Evolutionary conservation across 2,329 filamentous ascomycete species (phyloP).

Genomic region (Exophiala xenobiotica): DNA sequence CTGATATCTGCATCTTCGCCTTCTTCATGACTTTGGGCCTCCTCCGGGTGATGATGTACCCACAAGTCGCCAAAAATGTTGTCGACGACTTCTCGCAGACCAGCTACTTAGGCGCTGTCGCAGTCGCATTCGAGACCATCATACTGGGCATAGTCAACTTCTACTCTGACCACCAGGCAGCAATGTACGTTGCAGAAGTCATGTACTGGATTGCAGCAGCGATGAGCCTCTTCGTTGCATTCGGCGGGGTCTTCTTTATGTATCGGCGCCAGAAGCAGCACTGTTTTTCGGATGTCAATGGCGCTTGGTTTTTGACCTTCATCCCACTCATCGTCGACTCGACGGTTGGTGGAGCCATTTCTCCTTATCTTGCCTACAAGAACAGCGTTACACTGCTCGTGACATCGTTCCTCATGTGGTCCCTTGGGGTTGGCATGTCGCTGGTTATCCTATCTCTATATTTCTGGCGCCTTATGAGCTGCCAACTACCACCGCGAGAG

Average conservation of each 20-base stretch:
- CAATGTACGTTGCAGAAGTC: conserved; percentile 26
- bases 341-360: conserved; percentile 17
- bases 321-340: conserved; percentile 26
- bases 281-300: conserved; percentile 23
- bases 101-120: conserved; percentile 30
- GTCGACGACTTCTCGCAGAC: conserved; percentile 29
- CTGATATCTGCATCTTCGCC: conserved; percentile 29
- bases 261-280: conserved; percentile 25
- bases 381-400: conserved; percentile 12
- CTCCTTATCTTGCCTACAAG: conserved; percentile 12
- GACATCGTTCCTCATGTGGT: conserved; percentile 24
- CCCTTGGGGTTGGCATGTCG: conserved; percentile 22
- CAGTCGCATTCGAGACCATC: conserved; percentile 30
- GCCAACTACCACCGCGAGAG: conserved; percentile 65
- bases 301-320: conserved; percentile 25
- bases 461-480: conserved; percentile 65
- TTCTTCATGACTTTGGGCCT: conserved; percentile 26
- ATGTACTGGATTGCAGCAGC: conserved; percentile 31
- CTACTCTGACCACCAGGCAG: conserved; percentile 26
- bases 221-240: conserved; percentile 19
- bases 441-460: conserved; percentile 62
- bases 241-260: conserved; percentile 26
- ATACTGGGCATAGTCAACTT: conserved; percentile 29
- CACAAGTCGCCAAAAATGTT: conserved; percentile 22
- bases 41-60: conserved; percentile 24